Conservation (phyloP, 2,329 filamentous ascomycete genomes). For the Cercospora brassicicola region DNA sequence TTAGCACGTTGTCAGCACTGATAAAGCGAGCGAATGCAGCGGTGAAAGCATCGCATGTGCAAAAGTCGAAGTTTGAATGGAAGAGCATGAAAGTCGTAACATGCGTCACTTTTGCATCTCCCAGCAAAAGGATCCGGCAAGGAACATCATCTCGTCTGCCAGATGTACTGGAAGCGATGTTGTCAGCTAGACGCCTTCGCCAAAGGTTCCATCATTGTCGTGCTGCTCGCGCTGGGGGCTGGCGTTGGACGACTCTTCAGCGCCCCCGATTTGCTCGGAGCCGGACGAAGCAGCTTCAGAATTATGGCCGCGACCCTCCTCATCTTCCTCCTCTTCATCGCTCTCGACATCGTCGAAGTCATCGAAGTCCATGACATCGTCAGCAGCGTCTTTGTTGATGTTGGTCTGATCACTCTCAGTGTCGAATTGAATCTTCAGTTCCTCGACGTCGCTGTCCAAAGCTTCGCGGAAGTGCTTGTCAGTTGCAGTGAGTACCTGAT, state of each 20-base stretch:
- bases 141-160: not conserved
- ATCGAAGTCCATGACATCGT: constrained; percentile 16
- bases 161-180: not conserved
- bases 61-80: not conserved
- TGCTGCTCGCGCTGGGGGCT: not conserved
- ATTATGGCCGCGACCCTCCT: not conserved
- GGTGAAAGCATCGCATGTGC: not conserved
- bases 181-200: not conserved
- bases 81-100: not conserved
- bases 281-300: not conserved
- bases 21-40: not conserved
- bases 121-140: not conserved
- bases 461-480: constrained; percentile 25
- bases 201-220: not conserved
- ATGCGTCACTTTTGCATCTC: not conserved
- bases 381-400: not conserved
- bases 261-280: not conserved
- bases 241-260: not conserved
- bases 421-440: constrained; percentile 14
- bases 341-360: constrained; percentile 9
- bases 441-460: constrained; percentile 24
- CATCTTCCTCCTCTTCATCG: constrained; percentile 7
- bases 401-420: not conserved
- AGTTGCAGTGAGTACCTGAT: constrained; percentile 22
- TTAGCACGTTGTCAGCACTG: too few species aligned